phyloP scores from a whole-genome alignment of 73 alveolate species.

The Paramecium sexaurelia region DNA sequence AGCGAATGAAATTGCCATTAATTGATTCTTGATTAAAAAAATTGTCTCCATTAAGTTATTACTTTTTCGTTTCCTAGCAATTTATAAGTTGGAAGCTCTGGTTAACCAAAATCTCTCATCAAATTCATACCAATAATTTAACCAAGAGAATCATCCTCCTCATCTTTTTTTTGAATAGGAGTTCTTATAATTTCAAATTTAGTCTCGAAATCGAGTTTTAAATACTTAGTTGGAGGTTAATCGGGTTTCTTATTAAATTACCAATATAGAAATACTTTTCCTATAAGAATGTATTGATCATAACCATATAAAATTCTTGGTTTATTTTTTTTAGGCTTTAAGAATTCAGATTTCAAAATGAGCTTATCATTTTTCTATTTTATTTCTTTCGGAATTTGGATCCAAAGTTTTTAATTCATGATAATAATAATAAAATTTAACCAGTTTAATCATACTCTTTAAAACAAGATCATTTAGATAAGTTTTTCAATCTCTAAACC shows the following conservation, averaged over 20 bases:
- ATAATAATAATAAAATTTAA: background rate
- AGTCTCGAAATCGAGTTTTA: conserved; percentile 25
- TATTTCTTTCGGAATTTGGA: background rate
- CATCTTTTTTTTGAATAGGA: background rate
- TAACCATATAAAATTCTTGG: background rate
- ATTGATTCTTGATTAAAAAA: conserved; percentile 17
- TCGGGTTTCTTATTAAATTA: background rate
- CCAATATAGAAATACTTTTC: background rate
- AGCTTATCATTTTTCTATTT: background rate
- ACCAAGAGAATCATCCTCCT: conserved; percentile 37
- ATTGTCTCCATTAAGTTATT: background rate
- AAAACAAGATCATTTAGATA: background rate
- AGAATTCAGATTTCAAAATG: background rate
- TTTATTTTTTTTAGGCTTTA: background rate
- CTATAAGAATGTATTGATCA: background rate
- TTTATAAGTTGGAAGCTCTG: background rate
- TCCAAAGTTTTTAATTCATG: conserved; percentile 31
- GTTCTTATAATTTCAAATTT: conserved; percentile 19
- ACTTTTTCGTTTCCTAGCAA: background rate
- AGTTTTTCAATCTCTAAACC: background rate
- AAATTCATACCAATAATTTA: conserved; percentile 26
- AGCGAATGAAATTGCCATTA: conserved; percentile 48
- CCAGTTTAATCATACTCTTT: background rate
- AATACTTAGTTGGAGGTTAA: background rate
- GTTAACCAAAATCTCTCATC: conserved; percentile 1